phyloP scores from a whole-genome alignment of 345 rosid genomes.

The Bretschneidera sinensis region DNA sequence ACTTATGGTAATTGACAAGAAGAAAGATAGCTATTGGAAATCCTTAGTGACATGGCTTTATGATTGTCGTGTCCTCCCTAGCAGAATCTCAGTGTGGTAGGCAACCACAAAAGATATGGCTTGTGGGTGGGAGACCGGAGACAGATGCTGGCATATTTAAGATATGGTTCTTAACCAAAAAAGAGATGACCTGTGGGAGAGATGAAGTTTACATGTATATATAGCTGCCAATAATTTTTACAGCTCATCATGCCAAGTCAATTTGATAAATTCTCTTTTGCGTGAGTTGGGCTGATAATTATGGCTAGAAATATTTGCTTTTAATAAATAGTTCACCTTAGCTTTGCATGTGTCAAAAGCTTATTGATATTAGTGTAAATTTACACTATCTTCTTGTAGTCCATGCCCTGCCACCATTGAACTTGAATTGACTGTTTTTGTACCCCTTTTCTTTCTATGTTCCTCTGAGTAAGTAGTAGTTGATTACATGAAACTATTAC shows the following conservation, averaged over 20 bases:
- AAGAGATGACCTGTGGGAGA: not conserved
- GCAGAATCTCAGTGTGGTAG: not conserved
- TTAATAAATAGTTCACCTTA: too few species aligned
- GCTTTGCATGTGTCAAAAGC: too few species aligned
- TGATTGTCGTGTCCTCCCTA: not conserved
- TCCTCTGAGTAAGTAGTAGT: too few species aligned
- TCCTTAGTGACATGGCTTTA: not conserved
- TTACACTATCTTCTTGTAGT: too few species aligned
- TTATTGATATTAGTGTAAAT: too few species aligned
- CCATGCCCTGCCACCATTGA: too few species aligned
- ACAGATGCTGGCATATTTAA: not conserved
- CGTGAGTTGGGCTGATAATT: not conserved
- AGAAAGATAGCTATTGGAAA: not conserved
- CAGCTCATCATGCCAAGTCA: not conserved
- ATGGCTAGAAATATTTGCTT: not conserved
- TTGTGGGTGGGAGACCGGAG: not conserved
- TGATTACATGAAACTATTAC: too few species aligned
- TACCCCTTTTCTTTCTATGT: too few species aligned
- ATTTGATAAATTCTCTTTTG: not conserved
- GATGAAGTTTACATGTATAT: not conserved
- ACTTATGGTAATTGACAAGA: not conserved
- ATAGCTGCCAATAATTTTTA: not conserved
- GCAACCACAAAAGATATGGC: not conserved
- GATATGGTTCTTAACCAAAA: not conserved
- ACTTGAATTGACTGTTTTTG: too few species aligned